These are phyloP conservation scores for Pistacia atlantica DNA, from an alignment of 345 rosid species.

Conservation along the genomic window DNA sequence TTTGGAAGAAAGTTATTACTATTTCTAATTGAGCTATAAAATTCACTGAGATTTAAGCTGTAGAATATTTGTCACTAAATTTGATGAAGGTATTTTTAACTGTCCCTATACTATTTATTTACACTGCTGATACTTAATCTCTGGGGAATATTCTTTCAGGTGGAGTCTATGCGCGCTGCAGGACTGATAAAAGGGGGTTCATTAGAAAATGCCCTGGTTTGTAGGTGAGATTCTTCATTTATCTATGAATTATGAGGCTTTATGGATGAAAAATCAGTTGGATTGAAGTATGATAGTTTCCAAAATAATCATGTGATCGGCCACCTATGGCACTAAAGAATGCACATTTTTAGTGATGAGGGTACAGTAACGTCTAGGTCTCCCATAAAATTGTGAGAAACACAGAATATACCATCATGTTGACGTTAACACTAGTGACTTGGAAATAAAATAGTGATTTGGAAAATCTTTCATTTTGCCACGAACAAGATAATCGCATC, in stretches of 20 bases:
- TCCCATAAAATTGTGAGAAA: too few species aligned
- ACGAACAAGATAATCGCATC: background rate
- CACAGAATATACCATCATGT: background rate
- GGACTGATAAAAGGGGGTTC: slow-evolving; percentile 93
- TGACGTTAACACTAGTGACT: background rate
- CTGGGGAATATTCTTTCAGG: slow-evolving; percentile 43
- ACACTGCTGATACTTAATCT: slow-evolving; percentile 10
- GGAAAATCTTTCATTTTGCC: background rate
- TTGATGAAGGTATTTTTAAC: background rate
- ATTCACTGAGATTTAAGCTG: background rate
- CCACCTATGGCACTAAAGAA: background rate
- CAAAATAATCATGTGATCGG: background rate
- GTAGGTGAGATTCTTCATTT: slow-evolving; percentile 57
- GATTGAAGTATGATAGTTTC: background rate
- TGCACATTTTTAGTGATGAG: background rate
- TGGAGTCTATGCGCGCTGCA: slow-evolving; percentile 62
- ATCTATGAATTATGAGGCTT: background rate
- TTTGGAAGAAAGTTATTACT: background rate
- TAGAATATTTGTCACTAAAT: background rate
- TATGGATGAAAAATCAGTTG: background rate
- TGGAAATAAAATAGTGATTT: background rate
- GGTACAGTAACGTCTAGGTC: background rate
- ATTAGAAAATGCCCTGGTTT: slow-evolving; percentile 77
- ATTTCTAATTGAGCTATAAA: background rate
- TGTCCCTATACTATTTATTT: background rate